Evolutionary conservation across 2,329 filamentous ascomycete genomes (phyloP), one percentile per base, ranked within the genome.

Genomic region (Pezicula carpinea): DNA sequence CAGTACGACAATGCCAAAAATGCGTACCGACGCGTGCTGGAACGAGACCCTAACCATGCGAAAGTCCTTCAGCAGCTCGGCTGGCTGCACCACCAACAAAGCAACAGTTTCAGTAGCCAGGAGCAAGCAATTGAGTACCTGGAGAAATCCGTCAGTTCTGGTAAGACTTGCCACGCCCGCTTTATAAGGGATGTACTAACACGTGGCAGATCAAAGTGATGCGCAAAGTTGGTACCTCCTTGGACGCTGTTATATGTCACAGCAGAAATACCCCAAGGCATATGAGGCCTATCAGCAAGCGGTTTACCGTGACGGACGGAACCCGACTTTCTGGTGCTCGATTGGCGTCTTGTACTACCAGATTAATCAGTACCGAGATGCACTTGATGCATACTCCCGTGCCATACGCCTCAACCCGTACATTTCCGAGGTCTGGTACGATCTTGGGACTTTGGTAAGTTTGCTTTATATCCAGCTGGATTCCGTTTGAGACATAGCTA

Each of bases 401-500:
- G 93, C 93, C 39, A 99, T 97, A 60, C 86, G 93, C 47, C 71
- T 99, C 59, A 99, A 97, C 65, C 93, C 93, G 5, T 96, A 95
- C 73, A 97, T 99, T 55, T 96, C 91, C 2, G 93, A 99, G 68
- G 93, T 99, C 43, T 99, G 93, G 93, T 99, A 97, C 68, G 93
- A 99, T 67, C 75, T 99, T 33, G 93, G 93, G 53, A 99, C 93
- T 59, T 64, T 99, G 74, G 89, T 95, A 79, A 75, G 86, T 79
- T 61, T 60, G 54, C 52, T 61, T 48, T 49, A 53, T 47, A 31
- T 53, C 46, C 49, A 50, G 39, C 36, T 45, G 31, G 44, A 39
- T 51, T 49, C 43, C 44, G 46, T 53, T 60, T 56, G 49, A 54
- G 44, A 57, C 47, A 47, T 39, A 6, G 11, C 52, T 59, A 49